Evolutionary conservation across 441 rosid genomes (phyloP), one percentile per base, ranked within the genome.

Genomic region (Flueggea neowawraea): DNA sequence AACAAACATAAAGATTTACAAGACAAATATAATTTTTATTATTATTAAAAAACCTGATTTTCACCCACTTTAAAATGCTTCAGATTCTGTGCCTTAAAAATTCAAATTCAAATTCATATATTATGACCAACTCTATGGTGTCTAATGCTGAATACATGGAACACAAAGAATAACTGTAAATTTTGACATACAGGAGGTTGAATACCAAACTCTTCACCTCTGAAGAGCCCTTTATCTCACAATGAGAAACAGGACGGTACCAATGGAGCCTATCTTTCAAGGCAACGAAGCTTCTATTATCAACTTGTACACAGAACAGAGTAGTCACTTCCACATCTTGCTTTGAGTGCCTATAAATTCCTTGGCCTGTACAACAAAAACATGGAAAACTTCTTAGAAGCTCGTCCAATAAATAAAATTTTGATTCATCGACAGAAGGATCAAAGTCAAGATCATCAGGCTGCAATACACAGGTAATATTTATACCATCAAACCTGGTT

Each of bases 301-400:
- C 12, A 4, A 47, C 14, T 4, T 0, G 14, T 47, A 14, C 28
- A 22, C 28, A 22, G 28, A 22, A 22, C 28, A 14, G 12, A 47
- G n/a, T 4, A 47, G 4, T 1, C 50, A 41, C 43, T 10, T 54
- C 41, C 64, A 63, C 14, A 16, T 16, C 53, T 32, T 13, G 52
- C 33, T 51, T 65, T 54, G 31, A 11, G 48, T 10, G 53, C 39
- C 22, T 57, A 16, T 52, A n/a, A 53, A 39, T 63, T 45, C 12
- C 76, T 78, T 65, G 68, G 66, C 83, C 87, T 82, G 83, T 65
- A 36, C 52, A 60, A 74, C 52, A 43, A 69, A 47, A 47, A 14
- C 67, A 44, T 28, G 44, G 54, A 52, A 33, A 5, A 61, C 54
- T 16, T 14, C 32, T 62, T 16, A 79, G 63, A 62, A 14, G n/a